Conservation (phyloP, 352 stramenopile genomes). For the Blastocystis sp. region DNA sequence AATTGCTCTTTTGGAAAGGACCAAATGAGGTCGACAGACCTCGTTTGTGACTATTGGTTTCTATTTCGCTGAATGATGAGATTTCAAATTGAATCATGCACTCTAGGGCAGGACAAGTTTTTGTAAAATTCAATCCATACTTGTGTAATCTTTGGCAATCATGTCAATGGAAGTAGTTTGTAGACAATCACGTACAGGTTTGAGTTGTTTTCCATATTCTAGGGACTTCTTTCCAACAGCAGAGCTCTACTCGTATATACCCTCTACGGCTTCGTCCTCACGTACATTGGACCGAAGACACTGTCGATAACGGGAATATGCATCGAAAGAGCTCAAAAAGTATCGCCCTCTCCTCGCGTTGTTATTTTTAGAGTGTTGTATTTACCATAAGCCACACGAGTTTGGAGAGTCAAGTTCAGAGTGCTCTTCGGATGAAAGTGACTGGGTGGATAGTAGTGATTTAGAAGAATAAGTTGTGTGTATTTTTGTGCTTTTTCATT, state of each 20-base stretch:
- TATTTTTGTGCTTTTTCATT: background rate
- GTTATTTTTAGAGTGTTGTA: constrained; percentile 70
- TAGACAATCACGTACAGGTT: background rate
- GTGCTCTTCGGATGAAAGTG: constrained; percentile 16
- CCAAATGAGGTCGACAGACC: too few species aligned
- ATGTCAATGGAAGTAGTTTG: background rate
- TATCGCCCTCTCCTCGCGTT: background rate
- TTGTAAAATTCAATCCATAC: too few species aligned
- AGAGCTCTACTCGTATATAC: background rate
- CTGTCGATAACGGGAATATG: constrained; percentile 83
- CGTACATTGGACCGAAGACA: constrained; percentile 78
- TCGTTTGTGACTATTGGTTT: too few species aligned
- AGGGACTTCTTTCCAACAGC: background rate
- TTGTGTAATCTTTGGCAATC: too few species aligned
- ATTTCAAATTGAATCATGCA: too few species aligned
- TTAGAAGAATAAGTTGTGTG: background rate
- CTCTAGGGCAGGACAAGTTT: too few species aligned
- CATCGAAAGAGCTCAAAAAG: constrained; percentile 81
- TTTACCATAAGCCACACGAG: constrained; percentile 82
- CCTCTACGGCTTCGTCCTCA: constrained; percentile 23
- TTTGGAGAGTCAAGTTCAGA: constrained; percentile 71
- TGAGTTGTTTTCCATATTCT: background rate
- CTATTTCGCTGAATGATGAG: too few species aligned
- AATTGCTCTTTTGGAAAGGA: background rate
- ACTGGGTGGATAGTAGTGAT: constrained; percentile 52